These are phyloP conservation scores for Cynara cardunculus DNA, from an alignment of 129 eudicot species.

Conservation along the genomic window DNA sequence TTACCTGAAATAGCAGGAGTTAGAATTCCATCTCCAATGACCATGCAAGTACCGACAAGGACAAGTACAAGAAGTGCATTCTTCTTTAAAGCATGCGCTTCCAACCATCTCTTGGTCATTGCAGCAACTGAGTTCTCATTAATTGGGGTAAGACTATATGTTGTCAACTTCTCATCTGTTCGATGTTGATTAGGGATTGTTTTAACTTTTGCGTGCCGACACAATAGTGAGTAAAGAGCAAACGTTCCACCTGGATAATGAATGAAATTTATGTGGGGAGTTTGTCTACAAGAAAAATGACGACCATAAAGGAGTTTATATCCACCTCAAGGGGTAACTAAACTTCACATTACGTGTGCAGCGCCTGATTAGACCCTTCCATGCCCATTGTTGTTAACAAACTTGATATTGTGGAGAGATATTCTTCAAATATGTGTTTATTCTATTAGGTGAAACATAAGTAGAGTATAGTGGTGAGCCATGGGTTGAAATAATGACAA, in stretches of 20 bases:
- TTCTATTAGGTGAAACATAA: neutral
- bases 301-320: neutral
- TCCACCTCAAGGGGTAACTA: neutral
- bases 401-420: neutral
- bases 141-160: constrained; percentile 42
- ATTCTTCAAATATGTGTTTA: neutral
- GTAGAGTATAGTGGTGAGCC: neutral
- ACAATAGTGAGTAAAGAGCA: constrained; percentile 61
- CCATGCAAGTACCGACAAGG: constrained; percentile 66
- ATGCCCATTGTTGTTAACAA: neutral
- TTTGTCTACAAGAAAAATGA: neutral
- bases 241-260: constrained; percentile 55
- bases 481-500: neutral
- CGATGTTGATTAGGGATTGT: constrained; percentile 57
- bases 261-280: neutral
- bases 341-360: neutral
- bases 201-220: constrained; percentile 53
- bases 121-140: constrained; percentile 59
- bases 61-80: constrained; percentile 44
- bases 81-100: constrained; percentile 35
- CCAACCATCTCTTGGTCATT: constrained; percentile 35
- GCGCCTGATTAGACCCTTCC: neutral
- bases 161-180: constrained; percentile 49
- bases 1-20: constrained; percentile 51
- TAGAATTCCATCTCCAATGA: constrained; percentile 65